Percentiles rank a stretch among this genome's conserved stretches.
Evolutionary conservation across 768 basidiomycete species (phyloP).

Genomic region (Russula olivacea): DNA sequence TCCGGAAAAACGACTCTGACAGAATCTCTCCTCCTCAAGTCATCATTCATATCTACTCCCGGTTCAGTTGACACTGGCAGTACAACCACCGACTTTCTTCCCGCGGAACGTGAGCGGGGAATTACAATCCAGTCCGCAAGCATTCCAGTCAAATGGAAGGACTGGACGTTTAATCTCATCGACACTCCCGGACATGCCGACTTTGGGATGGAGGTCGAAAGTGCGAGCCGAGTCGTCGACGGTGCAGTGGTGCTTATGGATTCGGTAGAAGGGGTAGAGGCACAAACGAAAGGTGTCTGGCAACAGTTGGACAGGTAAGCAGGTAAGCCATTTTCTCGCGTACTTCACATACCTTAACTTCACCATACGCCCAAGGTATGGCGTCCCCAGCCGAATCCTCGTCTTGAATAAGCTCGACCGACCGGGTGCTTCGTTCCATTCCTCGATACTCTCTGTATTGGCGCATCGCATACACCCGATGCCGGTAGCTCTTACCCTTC

Average conservation of each 20-base stretch:
- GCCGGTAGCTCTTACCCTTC: conserved; percentile 64
- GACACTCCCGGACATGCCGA: conserved; percentile 92
- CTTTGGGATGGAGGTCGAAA: conserved; percentile 96
- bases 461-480: conserved; percentile 70
- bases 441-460: conserved; percentile 66
- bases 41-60: conserved; percentile 62
- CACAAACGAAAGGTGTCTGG: conserved; percentile 89
- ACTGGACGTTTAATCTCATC: conserved; percentile 81
- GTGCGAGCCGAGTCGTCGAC: conserved; percentile 84
- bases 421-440: conserved; percentile 72
- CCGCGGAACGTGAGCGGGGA: conserved; percentile 83
- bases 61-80: conserved; percentile 88
- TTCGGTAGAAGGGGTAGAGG: conserved; percentile 87
- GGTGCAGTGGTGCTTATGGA: conserved; percentile 86
- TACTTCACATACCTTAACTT: conserved; percentile 2
- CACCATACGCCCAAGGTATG: conserved; percentile 47
- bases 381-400: conserved; percentile 69
- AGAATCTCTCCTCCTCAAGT: conserved; percentile 76
- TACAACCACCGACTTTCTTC: conserved; percentile 85
- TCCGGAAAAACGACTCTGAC: conserved; percentile 88
- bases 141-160: conserved; percentile 80
- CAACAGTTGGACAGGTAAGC: conserved; percentile 74
- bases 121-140: conserved; percentile 92
- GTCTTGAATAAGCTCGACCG: conserved; percentile 88
- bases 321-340: conserved; percentile 28